Evolutionary conservation across 257 asterid genomes (phyloP).

Genomic region (Nyctanthes arbortristis): DNA sequence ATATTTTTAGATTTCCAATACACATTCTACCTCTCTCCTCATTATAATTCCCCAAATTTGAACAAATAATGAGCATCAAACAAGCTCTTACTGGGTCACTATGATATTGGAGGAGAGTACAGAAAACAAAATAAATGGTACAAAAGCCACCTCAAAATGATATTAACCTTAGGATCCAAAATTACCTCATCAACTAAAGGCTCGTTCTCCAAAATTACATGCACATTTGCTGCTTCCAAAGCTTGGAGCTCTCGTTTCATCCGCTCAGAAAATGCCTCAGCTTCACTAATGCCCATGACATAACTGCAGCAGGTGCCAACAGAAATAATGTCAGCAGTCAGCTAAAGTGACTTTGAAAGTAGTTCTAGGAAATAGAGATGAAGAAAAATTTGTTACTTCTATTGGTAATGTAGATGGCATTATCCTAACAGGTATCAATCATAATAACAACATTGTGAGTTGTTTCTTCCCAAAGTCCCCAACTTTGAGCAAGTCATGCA

Average conservation of each 20-base stretch:
- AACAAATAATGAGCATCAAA: too few relatives aligned
- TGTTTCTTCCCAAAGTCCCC: background rate
- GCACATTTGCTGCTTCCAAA: slow-evolving; percentile 98
- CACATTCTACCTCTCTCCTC: too few relatives aligned
- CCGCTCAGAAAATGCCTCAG: slow-evolving; percentile 98
- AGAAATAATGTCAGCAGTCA: slow-evolving; percentile 17
- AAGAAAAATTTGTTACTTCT: too few relatives aligned
- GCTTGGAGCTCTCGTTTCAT: slow-evolving; percentile 98
- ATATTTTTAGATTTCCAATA: too few relatives aligned
- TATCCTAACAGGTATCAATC: too few relatives aligned
- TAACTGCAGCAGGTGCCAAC: slow-evolving; percentile 58
- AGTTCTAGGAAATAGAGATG: too few relatives aligned
- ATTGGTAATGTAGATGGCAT: too few relatives aligned
- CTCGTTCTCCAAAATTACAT: slow-evolving; percentile 93
- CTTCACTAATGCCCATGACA: slow-evolving; percentile 98
- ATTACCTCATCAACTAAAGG: slow-evolving; percentile 78
- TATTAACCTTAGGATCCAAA: slow-evolving; percentile 17
- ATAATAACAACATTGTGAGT: slow-evolving; percentile 5
- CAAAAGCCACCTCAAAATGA: slow-evolving; percentile 22
- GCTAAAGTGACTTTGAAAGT: slow-evolving; percentile 15
- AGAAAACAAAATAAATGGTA: slow-evolving; percentile 4
- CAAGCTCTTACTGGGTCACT: slow-evolving; percentile 15
- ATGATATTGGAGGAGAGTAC: slow-evolving; percentile 12
- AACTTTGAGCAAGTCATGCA: background rate
- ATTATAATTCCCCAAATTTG: too few relatives aligned